phyloP scores from a whole-genome alignment of 2,329 filamentous ascomycete species.

The Fusarium nelsonii region DNA sequence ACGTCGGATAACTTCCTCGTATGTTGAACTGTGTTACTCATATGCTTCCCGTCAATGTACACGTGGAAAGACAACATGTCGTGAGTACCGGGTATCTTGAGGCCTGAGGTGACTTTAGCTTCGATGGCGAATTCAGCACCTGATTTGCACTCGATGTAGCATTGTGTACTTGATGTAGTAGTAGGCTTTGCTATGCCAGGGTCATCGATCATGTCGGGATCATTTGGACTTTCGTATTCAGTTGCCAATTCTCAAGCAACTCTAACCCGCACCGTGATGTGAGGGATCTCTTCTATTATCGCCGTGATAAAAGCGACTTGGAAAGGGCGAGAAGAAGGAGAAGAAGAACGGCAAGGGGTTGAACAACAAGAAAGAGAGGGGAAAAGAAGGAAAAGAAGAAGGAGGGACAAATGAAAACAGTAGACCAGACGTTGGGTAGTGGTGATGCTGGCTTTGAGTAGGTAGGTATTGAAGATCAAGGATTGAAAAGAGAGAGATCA shows the following conservation, averaged over 20 bases:
- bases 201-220: not conserved
- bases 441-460: too few species aligned
- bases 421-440: too few species aligned
- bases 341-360: too few species aligned
- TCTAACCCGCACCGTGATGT: constrained; percentile 31
- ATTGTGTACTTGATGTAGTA: not conserved
- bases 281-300: constrained; percentile 32
- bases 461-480: too few species aligned
- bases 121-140: constrained; percentile 37
- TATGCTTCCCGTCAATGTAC: constrained; percentile 32
- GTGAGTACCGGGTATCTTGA: accelerated
- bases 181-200: not conserved
- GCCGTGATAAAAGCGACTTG: constrained; percentile 31
- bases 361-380: too few species aligned
- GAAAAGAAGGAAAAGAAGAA: too few species aligned
- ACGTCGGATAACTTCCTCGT: too few species aligned
- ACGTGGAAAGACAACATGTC: accelerated
- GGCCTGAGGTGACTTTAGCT: not conserved
- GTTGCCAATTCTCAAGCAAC: constrained; percentile 37
- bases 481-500: too few species aligned
- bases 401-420: too few species aligned
- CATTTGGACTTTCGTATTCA: constrained; percentile 35
- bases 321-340: too few species aligned
- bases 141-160: constrained; percentile 46
- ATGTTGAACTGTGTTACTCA: accelerated